Percentiles rank a stretch among this genome's conserved stretches.
Conservation (phyloP, 2,329 filamentous ascomycete species). For the Emergomyces pasteurianus region DNA sequence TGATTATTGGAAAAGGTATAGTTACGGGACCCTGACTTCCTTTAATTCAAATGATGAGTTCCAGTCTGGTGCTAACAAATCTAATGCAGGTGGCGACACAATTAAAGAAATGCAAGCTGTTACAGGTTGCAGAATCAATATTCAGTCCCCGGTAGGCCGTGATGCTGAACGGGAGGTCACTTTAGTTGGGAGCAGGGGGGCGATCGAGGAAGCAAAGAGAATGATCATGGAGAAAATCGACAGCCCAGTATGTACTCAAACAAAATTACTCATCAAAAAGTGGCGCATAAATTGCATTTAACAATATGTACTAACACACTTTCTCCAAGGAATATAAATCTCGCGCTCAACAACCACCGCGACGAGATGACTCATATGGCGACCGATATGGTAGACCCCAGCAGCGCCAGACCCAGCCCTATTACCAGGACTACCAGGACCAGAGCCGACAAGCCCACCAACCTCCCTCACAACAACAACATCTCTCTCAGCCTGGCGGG, state of each 20-base stretch:
- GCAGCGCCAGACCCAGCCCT: conserved; percentile 11
- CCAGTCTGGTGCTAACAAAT: not conserved
- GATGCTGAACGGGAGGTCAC: conserved; percentile 80
- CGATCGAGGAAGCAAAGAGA: conserved; percentile 67
- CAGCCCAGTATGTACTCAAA: conserved; percentile 57
- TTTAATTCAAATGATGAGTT: not conserved
- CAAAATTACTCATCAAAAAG: too few relatives aligned
- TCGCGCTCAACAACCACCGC: conserved; percentile 25
- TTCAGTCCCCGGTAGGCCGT: conserved; percentile 62
- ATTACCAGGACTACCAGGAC: conserved; percentile 10
- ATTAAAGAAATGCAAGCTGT: conserved; percentile 86
- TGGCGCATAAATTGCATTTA: not conserved
- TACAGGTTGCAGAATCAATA: conserved; percentile 90
- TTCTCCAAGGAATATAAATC: conserved; percentile 18
- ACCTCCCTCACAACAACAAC: conserved; percentile 44
- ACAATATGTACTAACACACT: too few relatives aligned
- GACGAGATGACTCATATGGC: conserved; percentile 19
- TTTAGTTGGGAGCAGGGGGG: conserved; percentile 63
- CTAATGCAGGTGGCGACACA: conserved; percentile 58
- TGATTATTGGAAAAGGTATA: conserved; percentile 82
- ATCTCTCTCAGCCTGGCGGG: conserved; percentile 12
- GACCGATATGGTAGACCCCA: conserved; percentile 38
- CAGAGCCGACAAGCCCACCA: conserved; percentile 28
- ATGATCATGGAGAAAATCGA: conserved; percentile 90
- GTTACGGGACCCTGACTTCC: not conserved